phyloP scores from a whole-genome alignment of 345 rosid genomes.

The Camelina sativa region DNA sequence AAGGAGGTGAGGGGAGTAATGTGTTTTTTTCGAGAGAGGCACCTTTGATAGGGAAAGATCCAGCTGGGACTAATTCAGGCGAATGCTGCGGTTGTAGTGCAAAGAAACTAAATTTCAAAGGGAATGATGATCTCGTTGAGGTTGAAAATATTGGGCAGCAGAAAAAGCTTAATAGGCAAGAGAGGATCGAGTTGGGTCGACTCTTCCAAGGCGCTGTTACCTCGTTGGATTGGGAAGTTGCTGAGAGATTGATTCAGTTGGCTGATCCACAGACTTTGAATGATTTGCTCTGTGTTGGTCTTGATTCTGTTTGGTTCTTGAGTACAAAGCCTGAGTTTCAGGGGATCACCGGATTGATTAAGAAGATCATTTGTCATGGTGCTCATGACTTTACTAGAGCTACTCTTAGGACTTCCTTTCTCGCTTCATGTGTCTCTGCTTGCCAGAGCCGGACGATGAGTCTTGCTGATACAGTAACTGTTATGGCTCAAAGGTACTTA shows the following conservation, averaged over 20 bases:
- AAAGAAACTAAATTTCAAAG: slow-evolving; percentile 53
- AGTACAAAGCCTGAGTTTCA: slow-evolving; percentile 70
- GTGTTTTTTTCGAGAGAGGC: slow-evolving; percentile 70
- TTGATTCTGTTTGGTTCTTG: slow-evolving; percentile 94
- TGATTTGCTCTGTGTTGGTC: slow-evolving; percentile 82
- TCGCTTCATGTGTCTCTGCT: slow-evolving; percentile 97
- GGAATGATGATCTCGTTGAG: slow-evolving; percentile 53
- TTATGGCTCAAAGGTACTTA: slow-evolving; percentile 91
- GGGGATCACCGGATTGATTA: slow-evolving; percentile 74
- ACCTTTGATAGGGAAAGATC: slow-evolving; percentile 54
- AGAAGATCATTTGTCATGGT: slow-evolving; percentile 72
- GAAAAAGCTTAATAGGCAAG: slow-evolving; percentile 70
- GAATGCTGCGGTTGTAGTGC: slow-evolving; percentile 57
- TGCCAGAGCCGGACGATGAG: slow-evolving; percentile 92
- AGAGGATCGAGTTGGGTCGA: slow-evolving; percentile 77
- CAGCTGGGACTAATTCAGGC: slow-evolving; percentile 45
- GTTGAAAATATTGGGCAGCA: slow-evolving; percentile 54
- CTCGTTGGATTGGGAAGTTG: slow-evolving; percentile 86
- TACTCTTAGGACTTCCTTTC: slow-evolving; percentile 89
- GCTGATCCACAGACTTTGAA: slow-evolving; percentile 88
- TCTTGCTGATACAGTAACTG: slow-evolving; percentile 84
- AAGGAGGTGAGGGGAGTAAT: slow-evolving; percentile 63
- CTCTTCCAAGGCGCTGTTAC: slow-evolving; percentile 81
- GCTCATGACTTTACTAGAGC: slow-evolving; percentile 96
- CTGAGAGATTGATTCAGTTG: slow-evolving; percentile 69